These are phyloP conservation scores for Aspergillus carlsbadensis DNA, from an alignment of 495 filamentous ascomycete genomes.

Conservation along the genomic window DNA sequence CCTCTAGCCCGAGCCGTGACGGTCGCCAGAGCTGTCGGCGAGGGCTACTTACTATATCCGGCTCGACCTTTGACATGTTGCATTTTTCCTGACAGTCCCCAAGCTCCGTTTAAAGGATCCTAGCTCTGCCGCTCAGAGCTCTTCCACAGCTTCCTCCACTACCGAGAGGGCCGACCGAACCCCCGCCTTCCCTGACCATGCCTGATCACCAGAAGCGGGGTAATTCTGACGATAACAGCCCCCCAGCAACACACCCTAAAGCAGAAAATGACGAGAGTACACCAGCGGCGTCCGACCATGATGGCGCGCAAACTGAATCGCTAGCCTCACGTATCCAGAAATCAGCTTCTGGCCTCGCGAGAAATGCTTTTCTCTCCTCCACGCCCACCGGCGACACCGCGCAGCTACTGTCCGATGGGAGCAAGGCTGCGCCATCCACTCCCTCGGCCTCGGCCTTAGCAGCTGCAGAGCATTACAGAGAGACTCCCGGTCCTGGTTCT, in stretches of 20 bases:
- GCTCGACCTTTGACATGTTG: conserved; percentile 1
- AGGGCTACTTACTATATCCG: conserved; percentile 2
- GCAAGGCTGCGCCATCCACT: conserved; percentile 24
- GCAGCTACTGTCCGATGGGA: conserved; percentile 25
- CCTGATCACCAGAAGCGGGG: conserved; percentile 25
- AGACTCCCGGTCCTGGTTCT: conserved; percentile 7
- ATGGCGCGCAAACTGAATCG: conserved; percentile 17
- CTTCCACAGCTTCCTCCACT: background rate
- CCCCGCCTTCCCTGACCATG: conserved; percentile 13
- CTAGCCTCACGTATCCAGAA: conserved; percentile 38
- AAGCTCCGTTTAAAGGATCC: conserved; percentile 10
- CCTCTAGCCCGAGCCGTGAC: conserved; percentile 20
- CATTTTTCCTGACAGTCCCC: background rate
- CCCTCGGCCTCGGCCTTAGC: conserved; percentile 23
- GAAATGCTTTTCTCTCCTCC: conserved; percentile 29
- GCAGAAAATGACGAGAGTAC: conserved; percentile 8
- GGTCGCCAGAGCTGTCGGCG: background rate
- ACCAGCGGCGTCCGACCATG: conserved; percentile 6
- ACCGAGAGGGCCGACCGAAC: conserved; percentile 3
- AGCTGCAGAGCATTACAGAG: conserved; percentile 17
- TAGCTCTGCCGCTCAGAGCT: conserved; percentile 1
- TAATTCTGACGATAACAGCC: conserved; percentile 17
- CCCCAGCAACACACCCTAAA: conserved; percentile 9
- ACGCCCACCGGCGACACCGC: conserved; percentile 23
- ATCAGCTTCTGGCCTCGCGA: conserved; percentile 37